Evolutionary conservation across 2,329 filamentous ascomycete genomes (phyloP).

Genomic region (Aaosphaeria pasadenensis): DNA sequence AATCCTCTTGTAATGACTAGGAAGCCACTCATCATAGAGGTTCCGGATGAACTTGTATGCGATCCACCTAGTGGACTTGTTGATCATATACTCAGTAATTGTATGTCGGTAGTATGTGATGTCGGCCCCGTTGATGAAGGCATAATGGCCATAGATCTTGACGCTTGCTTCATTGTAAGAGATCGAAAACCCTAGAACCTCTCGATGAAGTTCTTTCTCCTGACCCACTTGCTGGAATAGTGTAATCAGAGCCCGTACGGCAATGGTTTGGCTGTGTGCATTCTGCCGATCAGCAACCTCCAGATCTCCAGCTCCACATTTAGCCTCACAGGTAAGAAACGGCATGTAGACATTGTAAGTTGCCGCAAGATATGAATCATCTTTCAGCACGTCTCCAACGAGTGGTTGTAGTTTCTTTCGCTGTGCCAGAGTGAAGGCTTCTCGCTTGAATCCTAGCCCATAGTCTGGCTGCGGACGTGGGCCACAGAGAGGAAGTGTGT

Average conservation of each 20-base stretch:
- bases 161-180: constrained; percentile 13
- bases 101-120: constrained; percentile 11
- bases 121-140: constrained; percentile 10
- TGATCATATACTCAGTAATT: constrained; percentile 10
- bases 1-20: neutral
- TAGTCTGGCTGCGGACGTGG: constrained; percentile 17
- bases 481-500: constrained; percentile 2
- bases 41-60: neutral
- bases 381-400: constrained; percentile 4
- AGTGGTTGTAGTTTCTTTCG: constrained; percentile 14
- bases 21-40: neutral
- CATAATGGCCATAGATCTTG: constrained; percentile 14
- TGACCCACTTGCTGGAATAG: constrained; percentile 10
- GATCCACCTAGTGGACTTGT: neutral
- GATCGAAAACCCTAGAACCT: constrained; percentile 12
- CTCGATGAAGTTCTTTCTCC: constrained; percentile 9
- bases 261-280: neutral
- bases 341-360: constrained; percentile 13
- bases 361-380: constrained; percentile 3
- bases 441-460: constrained; percentile 12
- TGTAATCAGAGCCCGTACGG: constrained; percentile 5
- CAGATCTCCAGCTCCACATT: constrained; percentile 6
- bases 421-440: constrained; percentile 14
- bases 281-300: constrained; percentile 15
- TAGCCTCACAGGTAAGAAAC: constrained; percentile 14